Base-by-base conservation (phyloP, 257 asterid species). In the Solanum medicagineum region DNA sequence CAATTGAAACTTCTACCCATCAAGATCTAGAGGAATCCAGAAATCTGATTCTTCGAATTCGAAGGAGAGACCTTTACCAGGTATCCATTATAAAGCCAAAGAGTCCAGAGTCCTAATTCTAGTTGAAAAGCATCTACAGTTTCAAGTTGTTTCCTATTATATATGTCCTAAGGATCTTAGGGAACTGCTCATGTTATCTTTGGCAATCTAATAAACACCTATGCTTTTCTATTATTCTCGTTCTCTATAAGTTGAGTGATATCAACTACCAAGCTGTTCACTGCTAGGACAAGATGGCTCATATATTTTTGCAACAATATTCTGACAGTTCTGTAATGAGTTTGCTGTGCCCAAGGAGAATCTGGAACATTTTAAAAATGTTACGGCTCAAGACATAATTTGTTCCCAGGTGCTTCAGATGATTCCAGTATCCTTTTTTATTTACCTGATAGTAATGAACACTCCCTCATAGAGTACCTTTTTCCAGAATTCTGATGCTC, bases 11-110 rank as follows among this genome's bases (percentile, higher is more conserved):
- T 82, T 91, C 97, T 82, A 84, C 93, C 45, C 4, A 81, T 85
- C 87, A 88, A 87, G 94, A 90, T 62, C 91, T 95, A 85, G 92
- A 93, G 90, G 99, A 95, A 93, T 92, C 99, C 83, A 89, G 95
- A 88, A 95, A 95, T 85, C 91, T 95, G 87, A 85, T 95, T 89
- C 93, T 24, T 83, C 95, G 99, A 86, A 91, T 95, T 85, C 90
- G 97, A 84, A 88, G 92, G 84, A 92, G 99, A 92, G 97, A 94
- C 85, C 94, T 95, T 83, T 95, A 95, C 91, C 97, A 90, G 97
- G 99, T 95, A 87, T 44, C 55, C 51, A 44, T 32, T 44, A 36
- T 22, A 6, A 49, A 40, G 16, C 17, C 59, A 65, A 54, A 17
- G 36, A 22, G 20, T 74, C 59, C 14, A 1, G 42, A 26, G 65